Base-by-base conservation (phyloP, 2,329 filamentous ascomycete species). In the Trichoderma sp. region DNA sequence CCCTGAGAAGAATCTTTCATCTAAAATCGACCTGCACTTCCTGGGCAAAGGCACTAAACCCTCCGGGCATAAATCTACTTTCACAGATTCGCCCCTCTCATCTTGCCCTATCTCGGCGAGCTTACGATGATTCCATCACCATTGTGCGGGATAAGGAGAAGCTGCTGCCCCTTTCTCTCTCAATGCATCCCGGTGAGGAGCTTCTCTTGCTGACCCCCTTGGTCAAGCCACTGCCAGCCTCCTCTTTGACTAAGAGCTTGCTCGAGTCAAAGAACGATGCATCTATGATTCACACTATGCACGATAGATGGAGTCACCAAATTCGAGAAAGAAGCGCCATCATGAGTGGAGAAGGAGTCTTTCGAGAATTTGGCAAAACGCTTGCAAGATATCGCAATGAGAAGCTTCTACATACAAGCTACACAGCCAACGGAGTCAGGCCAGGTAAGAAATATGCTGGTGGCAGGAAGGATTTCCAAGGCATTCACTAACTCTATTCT, bases 331-430 rank as follows among this genome's bases (percentile, higher is more conserved):
- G 88, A 76, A 82, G 87, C 68, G 81, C 90, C 74, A 87, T 97
- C 23, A 94, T 97, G 91, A 97, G 93, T 75, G 95, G 95, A 32
- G 95, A 98, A 81, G 91, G 93, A 34, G 94, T 98, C 0, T 98
- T 98, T 77, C 88, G 94, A 76, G 94, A 97, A 78, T 87, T 98
- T 28, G 95, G 95, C 1, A 89, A 93, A 76, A 93, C 93, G 7
- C 84, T 98, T n/a, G 95, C 95, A 12, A 88, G 95, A 67, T 92
- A 94, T 74, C 87, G 95, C 26, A 94, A 93, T 75, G 94, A 95
- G 23, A 93, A 96, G 77, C 89, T 98, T 6, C 84, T 98, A 17
- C 94, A 98, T 80, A 97, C 95, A 1, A 98, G 95, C 13, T 98
- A 98, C 78, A 98, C 95, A 0, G 93, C 94, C 1, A 97, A 97